phyloP scores from a whole-genome alignment of 208 protist genomes.

The Acanthamoeba healyi region DNA sequence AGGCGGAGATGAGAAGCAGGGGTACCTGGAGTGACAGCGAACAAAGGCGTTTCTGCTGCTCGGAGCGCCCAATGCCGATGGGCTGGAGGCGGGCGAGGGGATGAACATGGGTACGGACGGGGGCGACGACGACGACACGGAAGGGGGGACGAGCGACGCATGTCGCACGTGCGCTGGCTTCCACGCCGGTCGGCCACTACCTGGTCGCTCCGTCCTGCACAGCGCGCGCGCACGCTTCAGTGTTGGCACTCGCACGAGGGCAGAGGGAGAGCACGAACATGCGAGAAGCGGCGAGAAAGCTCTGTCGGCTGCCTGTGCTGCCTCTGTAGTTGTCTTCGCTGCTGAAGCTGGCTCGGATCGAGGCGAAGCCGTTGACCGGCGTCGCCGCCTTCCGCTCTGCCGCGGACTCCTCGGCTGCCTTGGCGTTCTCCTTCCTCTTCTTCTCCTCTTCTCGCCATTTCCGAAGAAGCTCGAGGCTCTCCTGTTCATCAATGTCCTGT shows the following conservation, averaged over 20 bases:
- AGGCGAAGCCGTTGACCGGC: slow-evolving; percentile 15
- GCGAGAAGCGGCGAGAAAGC: slow-evolving; percentile 52
- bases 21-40: neutral
- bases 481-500: slow-evolving; percentile 65
- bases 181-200: neutral
- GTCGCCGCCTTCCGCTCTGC: neutral
- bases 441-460: slow-evolving; percentile 70
- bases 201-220: neutral
- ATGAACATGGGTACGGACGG: neutral
- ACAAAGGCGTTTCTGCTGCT: neutral
- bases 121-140: neutral
- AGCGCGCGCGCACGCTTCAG: neutral
- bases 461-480: slow-evolving; percentile 55
- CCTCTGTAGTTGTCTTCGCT: neutral
- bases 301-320: slow-evolving; percentile 15
- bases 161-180: neutral
- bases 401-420: neutral
- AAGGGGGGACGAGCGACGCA: neutral
- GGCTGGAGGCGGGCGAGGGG: neutral
- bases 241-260: neutral
- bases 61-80: neutral
- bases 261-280: neutral
- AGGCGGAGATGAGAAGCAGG: neutral
- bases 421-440: slow-evolving; percentile 24
- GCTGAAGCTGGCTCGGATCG: slow-evolving; percentile 6